phyloP scores from a whole-genome alignment of 2,329 filamentous ascomycete genomes.

The Neoarthrinium moseri region DNA sequence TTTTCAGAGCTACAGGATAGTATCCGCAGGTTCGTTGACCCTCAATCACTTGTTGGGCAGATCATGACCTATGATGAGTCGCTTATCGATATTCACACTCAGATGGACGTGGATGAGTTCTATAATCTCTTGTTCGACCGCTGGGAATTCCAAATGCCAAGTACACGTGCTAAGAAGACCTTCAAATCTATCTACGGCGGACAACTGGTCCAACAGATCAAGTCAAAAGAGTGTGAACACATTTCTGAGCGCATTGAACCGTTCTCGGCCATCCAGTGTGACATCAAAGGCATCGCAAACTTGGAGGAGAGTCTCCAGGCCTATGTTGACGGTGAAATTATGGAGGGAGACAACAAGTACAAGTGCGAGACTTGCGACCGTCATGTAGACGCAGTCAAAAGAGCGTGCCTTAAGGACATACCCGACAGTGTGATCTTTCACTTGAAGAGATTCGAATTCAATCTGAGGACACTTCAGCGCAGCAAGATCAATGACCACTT shows the following conservation, averaged over 20 bases:
- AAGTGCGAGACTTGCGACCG: constrained; percentile 88
- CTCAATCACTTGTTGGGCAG: constrained; percentile 67
- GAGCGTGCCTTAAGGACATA: constrained; percentile 86
- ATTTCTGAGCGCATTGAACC: constrained; percentile 88
- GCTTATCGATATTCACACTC: constrained; percentile 79
- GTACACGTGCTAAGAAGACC: constrained; percentile 63
- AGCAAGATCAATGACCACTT: constrained; percentile 97
- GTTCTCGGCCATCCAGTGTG: constrained; percentile 92
- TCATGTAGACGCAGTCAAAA: constrained; percentile 90
- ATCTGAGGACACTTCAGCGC: constrained; percentile 71
- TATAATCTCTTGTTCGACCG: constrained; percentile 92
- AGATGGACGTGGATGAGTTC: constrained; percentile 99
- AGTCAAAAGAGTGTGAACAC: constrained; percentile 90
- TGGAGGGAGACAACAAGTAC: constrained; percentile 99
- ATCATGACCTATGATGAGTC: constrained; percentile 83
- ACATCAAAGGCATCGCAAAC: constrained; percentile 86
- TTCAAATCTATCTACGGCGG: constrained; percentile 89
- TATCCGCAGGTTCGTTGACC: constrained; percentile 70
- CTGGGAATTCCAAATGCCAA: constrained; percentile 78
- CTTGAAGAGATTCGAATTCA: constrained; percentile 84
- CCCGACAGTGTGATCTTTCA: constrained; percentile 96
- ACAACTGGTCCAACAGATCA: constrained; percentile 89
- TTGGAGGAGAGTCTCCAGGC: constrained; percentile 86
- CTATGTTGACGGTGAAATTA: constrained; percentile 94
- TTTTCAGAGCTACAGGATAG: constrained; percentile 87